A percentile compares a stretch with the other conserved stretches of the same genome.
Conservation (phyloP, 148 eudicot species). For the Talinum fruticosum region DNA sequence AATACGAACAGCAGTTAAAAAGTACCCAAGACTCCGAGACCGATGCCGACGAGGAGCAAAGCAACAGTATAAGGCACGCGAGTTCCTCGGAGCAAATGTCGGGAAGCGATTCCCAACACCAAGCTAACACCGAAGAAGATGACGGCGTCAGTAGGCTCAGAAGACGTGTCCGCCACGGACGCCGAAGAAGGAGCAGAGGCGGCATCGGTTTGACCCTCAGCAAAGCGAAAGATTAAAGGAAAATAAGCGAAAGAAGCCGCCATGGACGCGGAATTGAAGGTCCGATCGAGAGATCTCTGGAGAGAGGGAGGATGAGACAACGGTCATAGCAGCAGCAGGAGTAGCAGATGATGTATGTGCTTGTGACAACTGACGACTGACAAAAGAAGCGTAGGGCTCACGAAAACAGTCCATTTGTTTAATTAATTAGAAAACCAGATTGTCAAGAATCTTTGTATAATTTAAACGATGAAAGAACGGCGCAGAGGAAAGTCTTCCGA, state of each 20-base stretch:
- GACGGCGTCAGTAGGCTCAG: conserved; percentile 69
- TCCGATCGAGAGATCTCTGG: background rate
- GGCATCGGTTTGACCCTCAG: background rate
- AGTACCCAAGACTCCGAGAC: conserved; percentile 70
- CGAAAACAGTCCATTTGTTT: no score
- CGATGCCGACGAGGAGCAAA: conserved; percentile 73
- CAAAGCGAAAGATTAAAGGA: conserved; percentile 26
- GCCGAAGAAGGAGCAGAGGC: background rate
- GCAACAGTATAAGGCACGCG: conserved; percentile 90
- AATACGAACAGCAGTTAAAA: no score
- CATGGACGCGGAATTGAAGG: background rate
- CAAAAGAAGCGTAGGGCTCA: no score
- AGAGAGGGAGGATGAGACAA: background rate
- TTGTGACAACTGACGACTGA: no score
- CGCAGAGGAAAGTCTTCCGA: no score
- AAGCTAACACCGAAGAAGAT: conserved; percentile 75
- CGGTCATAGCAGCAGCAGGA: no score
- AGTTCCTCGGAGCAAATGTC: conserved; percentile 78
- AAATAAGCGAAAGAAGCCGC: conserved; percentile 1
- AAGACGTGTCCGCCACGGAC: conserved; percentile 13
- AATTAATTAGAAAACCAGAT: no score
- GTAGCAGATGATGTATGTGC: no score
- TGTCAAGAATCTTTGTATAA: no score
- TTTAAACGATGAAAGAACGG: no score
- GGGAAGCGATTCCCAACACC: conserved; percentile 65